Percentiles rank a stretch among this genome's conserved stretches.
These are phyloP conservation scores for Nicotiana obtusifolia DNA, from an alignment of 257 asterid species.

Conservation along the genomic window DNA sequence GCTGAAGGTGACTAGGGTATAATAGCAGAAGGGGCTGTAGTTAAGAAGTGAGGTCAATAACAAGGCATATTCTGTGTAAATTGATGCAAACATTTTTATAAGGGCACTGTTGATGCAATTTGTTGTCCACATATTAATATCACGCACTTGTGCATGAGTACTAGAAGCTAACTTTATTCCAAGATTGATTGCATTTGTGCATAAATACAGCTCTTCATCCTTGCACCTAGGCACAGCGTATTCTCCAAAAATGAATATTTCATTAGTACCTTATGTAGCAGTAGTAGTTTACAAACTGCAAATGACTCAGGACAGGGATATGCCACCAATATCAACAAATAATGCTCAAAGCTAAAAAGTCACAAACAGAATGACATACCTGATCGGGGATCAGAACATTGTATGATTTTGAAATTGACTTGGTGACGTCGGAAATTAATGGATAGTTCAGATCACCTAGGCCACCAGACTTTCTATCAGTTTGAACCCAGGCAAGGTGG, in stretches of 20 bases:
- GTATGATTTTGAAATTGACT: conserved; percentile 63
- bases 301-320: not conserved
- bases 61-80: not conserved
- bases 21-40: not conserved
- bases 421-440: conserved; percentile 75
- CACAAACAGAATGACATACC: conserved; percentile 29
- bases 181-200: not conserved
- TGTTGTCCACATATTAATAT: not conserved
- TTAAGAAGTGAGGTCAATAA: not conserved
- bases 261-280: not conserved
- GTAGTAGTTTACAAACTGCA: not conserved
- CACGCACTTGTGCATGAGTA: not conserved
- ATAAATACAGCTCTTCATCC: not conserved
- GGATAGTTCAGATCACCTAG: conserved; percentile 90
- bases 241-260: no score
- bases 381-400: conserved; percentile 70
- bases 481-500: conserved; percentile 96
- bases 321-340: not conserved
- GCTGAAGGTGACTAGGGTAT: not conserved
- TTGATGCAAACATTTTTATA: not conserved
- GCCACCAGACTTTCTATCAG: conserved; percentile 94
- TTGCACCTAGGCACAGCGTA: not conserved
- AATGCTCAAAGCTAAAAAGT: not conserved
- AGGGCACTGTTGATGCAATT: not conserved
- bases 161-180: not conserved